Percentiles rank a stretch among this genome's conserved stretches.
Evolutionary conservation across 1,284 basidiomycete genomes (phyloP).

Genomic region (Trichosporon sp.): DNA sequence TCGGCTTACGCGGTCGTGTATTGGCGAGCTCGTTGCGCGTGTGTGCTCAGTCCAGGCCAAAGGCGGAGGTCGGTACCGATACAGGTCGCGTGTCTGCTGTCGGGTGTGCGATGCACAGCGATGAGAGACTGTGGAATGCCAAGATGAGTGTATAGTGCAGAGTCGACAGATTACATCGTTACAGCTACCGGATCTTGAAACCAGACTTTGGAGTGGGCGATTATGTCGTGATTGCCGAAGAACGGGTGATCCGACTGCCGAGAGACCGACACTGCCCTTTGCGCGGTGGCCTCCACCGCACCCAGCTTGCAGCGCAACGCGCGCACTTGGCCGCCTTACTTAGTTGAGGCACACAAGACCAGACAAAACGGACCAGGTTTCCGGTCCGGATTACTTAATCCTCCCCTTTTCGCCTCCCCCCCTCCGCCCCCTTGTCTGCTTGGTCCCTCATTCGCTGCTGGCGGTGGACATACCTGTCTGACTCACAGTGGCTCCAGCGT

Average conservation of each 20-base stretch:
- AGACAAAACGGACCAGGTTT: not conserved
- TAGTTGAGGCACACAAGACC: too few species aligned
- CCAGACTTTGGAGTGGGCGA: not conserved
- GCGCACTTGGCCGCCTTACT: too few species aligned
- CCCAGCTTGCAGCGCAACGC: too few species aligned
- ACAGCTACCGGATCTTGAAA: not conserved
- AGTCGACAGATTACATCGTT: not conserved
- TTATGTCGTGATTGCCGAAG: conserved; percentile 19
- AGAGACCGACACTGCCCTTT: not conserved
- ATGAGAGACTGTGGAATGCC: not conserved
- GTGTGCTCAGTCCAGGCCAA: not conserved
- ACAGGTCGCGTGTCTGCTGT: too few species aligned
- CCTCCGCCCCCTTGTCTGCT: too few species aligned
- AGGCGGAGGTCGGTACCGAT: not conserved
- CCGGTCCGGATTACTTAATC: not conserved
- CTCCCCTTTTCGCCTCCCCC: not conserved
- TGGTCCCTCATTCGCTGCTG: not conserved
- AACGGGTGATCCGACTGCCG: conserved; percentile 4
- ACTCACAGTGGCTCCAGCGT: too few species aligned
- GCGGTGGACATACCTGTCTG: too few species aligned
- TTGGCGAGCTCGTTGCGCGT: too few species aligned
- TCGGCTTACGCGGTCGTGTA: not conserved
- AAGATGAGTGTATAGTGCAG: not conserved
- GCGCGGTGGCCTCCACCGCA: not conserved
- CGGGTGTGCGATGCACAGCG: not conserved